Base-by-base conservation (phyloP, 2,329 filamentous ascomycete species). In the Gremmenia infestans region DNA sequence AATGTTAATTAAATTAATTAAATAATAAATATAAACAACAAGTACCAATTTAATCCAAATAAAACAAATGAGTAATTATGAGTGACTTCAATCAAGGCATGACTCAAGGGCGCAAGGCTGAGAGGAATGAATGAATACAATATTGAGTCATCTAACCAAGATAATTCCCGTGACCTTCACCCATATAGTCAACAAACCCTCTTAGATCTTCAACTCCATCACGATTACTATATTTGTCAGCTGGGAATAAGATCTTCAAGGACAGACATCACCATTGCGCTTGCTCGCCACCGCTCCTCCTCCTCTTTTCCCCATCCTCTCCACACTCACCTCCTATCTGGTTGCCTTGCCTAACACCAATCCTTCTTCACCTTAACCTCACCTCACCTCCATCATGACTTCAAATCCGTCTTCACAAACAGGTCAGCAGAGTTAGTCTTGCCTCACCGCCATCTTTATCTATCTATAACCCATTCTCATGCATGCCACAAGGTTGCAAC, bases 401-500 rank as follows among this genome's bases (percentile, higher is more conserved):
- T 49, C 23, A 25, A 37, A 15, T 17, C 28, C 47, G 3, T 14
- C 28, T 37, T 25, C 17, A 32, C 47, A 52, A 52, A 55, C 48
- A 55, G 57, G 57, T 57, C 57, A 60, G 57, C 56, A 60, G 55
- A 28, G 25, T 28, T 28, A 28, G 25, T 8, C 57, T 49, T 50
- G 25, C 43, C 49, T 59, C 56, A 58, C 59, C 59, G 56, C 56
- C 42, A 37, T 55, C 50, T 39, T 36, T 46, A 45, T 39, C 37
- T 46, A 32, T 56, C 42, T 19, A 36, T 37, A 52, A 50, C 49
- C 25, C 35, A 25, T 23, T 48, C 42, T 52, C 59, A 56, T 63
- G 60, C 59, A 58, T 48, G 19, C 42, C 40, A 47, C 55, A 59
- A 54, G 61, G 61, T 62, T 61, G 60, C 56, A 60, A 53, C 53